Evolutionary conservation across 805 yeast species (phyloP).

Genomic region (Nakazawaea siamensis): DNA sequence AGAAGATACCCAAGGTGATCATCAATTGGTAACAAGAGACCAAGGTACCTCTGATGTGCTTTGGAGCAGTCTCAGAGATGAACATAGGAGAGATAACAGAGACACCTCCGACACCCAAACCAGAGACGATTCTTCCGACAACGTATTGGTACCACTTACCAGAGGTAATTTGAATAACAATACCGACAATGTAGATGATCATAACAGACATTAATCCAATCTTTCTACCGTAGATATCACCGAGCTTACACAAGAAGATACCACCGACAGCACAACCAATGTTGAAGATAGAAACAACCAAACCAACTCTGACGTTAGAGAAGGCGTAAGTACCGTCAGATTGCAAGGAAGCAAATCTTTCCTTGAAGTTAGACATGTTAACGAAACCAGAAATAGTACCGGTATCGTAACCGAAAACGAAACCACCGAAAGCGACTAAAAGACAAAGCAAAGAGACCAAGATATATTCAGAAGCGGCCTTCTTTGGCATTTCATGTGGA

Average conservation of each 20-base stretch:
- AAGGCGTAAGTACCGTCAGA: slow-evolving; percentile 32
- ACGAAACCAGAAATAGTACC: slow-evolving; percentile 72
- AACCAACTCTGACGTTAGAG: slow-evolving; percentile 47
- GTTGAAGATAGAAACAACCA: slow-evolving; percentile 64
- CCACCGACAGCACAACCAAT: slow-evolving; percentile 73
- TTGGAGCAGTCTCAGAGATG: slow-evolving; percentile 66
- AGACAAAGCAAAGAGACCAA: slow-evolving; percentile 31
- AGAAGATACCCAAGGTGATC: slow-evolving; percentile 63
- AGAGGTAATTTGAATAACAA: slow-evolving; percentile 52
- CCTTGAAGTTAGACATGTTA: slow-evolving; percentile 48
- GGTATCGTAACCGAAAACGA: slow-evolving; percentile 72
- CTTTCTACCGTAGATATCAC: slow-evolving; percentile 56
- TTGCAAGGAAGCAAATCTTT: slow-evolving; percentile 40
- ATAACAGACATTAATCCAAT: slow-evolving; percentile 44
- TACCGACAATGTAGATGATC: slow-evolving; percentile 52
- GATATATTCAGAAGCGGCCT: slow-evolving; percentile 17
- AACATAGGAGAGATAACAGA: slow-evolving; percentile 48
- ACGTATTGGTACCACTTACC: slow-evolving; percentile 54
- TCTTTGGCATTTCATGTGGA: slow-evolving; percentile 16
- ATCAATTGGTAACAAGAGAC: slow-evolving; percentile 64
- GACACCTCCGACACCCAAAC: slow-evolving; percentile 47
- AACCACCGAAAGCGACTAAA: slow-evolving; percentile 70
- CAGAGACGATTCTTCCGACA: slow-evolving; percentile 53
- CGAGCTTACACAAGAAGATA: slow-evolving; percentile 44
- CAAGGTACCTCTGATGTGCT: slow-evolving; percentile 60